phyloP scores from a whole-genome alignment of 768 basidiomycete genomes.

The Podaxis rugospora region DNA sequence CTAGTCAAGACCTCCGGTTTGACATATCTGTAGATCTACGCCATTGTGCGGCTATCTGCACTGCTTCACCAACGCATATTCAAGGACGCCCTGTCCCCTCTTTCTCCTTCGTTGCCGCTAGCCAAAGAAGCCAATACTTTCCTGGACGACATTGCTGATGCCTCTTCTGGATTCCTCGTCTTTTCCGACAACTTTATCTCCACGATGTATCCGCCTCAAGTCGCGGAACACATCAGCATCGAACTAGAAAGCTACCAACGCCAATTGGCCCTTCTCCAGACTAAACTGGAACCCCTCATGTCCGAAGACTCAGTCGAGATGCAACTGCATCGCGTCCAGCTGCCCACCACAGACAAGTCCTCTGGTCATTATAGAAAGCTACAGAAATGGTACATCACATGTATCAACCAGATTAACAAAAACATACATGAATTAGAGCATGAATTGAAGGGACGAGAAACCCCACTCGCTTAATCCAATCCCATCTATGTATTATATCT shows the following conservation, averaged over 20 bases:
- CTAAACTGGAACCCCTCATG: slow-evolving; percentile 20
- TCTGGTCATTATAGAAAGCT: slow-evolving; percentile 26
- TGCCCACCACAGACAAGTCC: slow-evolving; percentile 18
- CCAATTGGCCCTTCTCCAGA: slow-evolving; percentile 33
- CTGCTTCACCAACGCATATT: slow-evolving; percentile 61
- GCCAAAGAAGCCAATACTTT: slow-evolving; percentile 18
- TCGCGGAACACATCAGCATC: slow-evolving; percentile 32
- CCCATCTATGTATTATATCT: neutral
- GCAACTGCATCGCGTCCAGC: slow-evolving; percentile 23
- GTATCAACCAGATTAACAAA: slow-evolving; percentile 58
- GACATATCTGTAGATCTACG: slow-evolving; percentile 43
- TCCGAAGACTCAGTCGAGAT: slow-evolving; percentile 24
- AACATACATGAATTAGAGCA: slow-evolving; percentile 24
- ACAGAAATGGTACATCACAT: slow-evolving; percentile 60
- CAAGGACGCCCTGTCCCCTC: slow-evolving; percentile 40
- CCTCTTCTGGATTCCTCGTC: slow-evolving; percentile 48
- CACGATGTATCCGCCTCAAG: slow-evolving; percentile 63
- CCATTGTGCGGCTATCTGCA: slow-evolving; percentile 52
- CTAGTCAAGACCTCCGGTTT: neutral
- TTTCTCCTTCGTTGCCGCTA: slow-evolving; percentile 15
- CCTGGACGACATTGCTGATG: slow-evolving; percentile 47
- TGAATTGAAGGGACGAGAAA: slow-evolving; percentile 2
- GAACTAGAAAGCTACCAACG: slow-evolving; percentile 35
- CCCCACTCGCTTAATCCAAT: neutral
- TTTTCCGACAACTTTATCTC: slow-evolving; percentile 65